Evolutionary conservation across 192 early-diverging fungal genomes (phyloP).

Genomic region (Funneliformis mosseae): DNA sequence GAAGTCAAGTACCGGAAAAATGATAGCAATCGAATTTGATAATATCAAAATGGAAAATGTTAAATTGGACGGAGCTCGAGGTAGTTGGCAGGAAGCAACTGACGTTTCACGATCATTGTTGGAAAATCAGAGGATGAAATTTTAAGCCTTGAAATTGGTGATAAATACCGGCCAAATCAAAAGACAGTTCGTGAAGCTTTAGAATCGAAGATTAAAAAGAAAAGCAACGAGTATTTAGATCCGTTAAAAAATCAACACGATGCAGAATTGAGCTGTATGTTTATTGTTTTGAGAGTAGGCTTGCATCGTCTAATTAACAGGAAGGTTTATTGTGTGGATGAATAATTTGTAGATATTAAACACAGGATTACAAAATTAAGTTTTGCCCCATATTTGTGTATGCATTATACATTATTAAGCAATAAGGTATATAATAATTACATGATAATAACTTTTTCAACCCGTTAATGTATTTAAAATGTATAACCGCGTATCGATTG

Average conservation of each 20-base stretch:
- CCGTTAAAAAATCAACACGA: background rate
- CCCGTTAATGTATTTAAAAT: no score
- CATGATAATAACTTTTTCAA: no score
- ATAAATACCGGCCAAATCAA: no score
- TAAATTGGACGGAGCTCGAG: background rate
- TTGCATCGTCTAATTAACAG: constrained; percentile 19
- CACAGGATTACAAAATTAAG: constrained; percentile 17
- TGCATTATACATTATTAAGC: background rate
- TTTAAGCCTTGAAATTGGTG: no score
- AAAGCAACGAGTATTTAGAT: background rate
- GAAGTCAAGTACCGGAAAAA: background rate
- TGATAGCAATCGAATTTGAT: background rate
- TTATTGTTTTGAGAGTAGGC: constrained; percentile 5
- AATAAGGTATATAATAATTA: no score
- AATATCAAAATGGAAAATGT: background rate
- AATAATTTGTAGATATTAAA: constrained; percentile 18
- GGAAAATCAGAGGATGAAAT: background rate
- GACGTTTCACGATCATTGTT: background rate
- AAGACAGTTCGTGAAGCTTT: no score
- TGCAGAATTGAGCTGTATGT: background rate
- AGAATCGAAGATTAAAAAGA: background rate
- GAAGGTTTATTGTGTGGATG: constrained; percentile 19
- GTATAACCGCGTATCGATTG: no score
- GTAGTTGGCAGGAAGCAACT: background rate
- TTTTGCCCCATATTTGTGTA: background rate